Percentiles rank a stretch among this genome's conserved stretches.
Evolutionary conservation across 768 basidiomycete genomes (phyloP).

Genomic region (Omphalotus guepiniiformis): DNA sequence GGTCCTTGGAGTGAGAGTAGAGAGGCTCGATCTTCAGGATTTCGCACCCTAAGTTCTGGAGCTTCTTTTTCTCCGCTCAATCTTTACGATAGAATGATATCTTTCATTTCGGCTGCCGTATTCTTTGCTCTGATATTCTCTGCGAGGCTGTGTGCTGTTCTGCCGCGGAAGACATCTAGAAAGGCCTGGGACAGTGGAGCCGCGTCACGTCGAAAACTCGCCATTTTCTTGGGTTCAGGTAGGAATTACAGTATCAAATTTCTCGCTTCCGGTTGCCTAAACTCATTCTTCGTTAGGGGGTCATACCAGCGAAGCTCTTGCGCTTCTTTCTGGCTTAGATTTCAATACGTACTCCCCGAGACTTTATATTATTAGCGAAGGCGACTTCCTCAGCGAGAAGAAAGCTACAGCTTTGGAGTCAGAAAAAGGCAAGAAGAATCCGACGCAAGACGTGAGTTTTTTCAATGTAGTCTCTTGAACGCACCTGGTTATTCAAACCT

Average conservation of each 20-base stretch:
- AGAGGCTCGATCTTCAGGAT: too few relatives aligned
- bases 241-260: constrained; percentile 18
- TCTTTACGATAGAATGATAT: too few relatives aligned
- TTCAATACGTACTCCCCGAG: constrained; percentile 71
- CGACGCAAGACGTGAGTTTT: background rate
- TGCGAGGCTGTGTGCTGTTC: too few relatives aligned
- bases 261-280: background rate
- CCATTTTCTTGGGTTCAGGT: constrained; percentile 95
- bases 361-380: constrained; percentile 78
- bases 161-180: too few relatives aligned
- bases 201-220: constrained; percentile 35
- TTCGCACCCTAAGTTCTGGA: too few relatives aligned
- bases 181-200: too few relatives aligned
- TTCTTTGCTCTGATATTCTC: too few relatives aligned
- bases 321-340: constrained; percentile 68
- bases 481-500: constrained; percentile 7
- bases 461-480: background rate
- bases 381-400: constrained; percentile 71
- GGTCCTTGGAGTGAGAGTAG: too few relatives aligned
- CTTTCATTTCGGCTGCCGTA: too few relatives aligned
- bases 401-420: constrained; percentile 69
- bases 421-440: constrained; percentile 22
- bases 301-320: constrained; percentile 85
- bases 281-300: constrained; percentile 56
- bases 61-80: too few relatives aligned